Conservation (phyloP, 2,329 filamentous ascomycete genomes). For the Hypomyces rosellus region DNA sequence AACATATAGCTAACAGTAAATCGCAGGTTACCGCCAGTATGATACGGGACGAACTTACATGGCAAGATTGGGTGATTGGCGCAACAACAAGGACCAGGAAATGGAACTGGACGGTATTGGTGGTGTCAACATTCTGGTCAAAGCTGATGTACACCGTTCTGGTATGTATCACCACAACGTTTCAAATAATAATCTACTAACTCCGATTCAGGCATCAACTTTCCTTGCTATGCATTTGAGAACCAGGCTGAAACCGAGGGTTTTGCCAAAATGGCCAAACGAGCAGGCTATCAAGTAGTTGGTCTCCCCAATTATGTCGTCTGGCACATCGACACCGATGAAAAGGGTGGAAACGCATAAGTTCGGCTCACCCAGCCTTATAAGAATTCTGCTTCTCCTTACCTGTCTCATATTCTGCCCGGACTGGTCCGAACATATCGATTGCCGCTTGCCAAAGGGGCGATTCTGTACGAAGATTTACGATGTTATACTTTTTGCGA, state of each 20-base stretch:
- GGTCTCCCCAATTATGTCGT: constrained; percentile 96
- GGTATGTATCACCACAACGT: constrained; percentile 46
- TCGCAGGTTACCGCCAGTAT: constrained; percentile 80
- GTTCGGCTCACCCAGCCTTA: constrained; percentile 1
- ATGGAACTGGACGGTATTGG: constrained; percentile 92
- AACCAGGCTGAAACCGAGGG: constrained; percentile 99
- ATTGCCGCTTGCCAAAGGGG: constrained; percentile 14
- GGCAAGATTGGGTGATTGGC: constrained; percentile 86
- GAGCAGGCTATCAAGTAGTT: constrained; percentile 85
- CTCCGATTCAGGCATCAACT: constrained; percentile 72
- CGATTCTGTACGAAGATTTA: constrained; percentile 21
- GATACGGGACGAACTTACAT: constrained; percentile 87
- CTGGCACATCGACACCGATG: constrained; percentile 96
- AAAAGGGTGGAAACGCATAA: constrained; percentile 76
- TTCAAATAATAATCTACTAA: constrained; percentile 17
- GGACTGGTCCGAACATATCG: constrained; percentile 14
- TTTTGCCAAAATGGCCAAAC: constrained; percentile 97
- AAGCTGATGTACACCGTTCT: constrained; percentile 93
- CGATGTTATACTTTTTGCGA: constrained; percentile 17
- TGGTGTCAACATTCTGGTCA: constrained; percentile 94
- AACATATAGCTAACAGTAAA: constrained; percentile 15
- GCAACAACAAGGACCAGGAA: constrained; percentile 85
- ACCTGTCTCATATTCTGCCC: constrained; percentile 18
- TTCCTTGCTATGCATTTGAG: constrained; percentile 92
- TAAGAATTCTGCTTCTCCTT: constrained; percentile 3